Conservation (phyloP, 1,284 basidiomycete species). For the Cronartium ribicola region DNA sequence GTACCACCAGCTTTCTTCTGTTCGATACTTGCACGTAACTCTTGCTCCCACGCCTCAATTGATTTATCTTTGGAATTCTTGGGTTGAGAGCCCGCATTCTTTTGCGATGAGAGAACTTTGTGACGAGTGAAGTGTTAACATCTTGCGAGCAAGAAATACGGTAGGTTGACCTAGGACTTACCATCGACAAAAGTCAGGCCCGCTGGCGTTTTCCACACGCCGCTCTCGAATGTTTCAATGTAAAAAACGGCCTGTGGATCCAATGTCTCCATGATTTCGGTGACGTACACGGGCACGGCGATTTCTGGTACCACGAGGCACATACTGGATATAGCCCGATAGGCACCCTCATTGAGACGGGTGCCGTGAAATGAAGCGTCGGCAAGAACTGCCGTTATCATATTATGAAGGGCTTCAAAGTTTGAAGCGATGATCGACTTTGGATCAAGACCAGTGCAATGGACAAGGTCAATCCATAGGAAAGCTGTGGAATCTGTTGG, state of each 20-base stretch:
- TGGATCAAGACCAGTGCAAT: constrained; percentile 56
- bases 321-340: constrained; percentile 69
- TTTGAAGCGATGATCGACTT: constrained; percentile 58
- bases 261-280: constrained; percentile 64
- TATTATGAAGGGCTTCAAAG: constrained; percentile 69
- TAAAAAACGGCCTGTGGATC: constrained; percentile 60
- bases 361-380: neutral
- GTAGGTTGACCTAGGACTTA: neutral
- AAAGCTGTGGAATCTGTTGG: constrained; percentile 23
- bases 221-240: constrained; percentile 68
- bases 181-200: constrained; percentile 72
- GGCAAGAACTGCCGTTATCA: constrained; percentile 54
- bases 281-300: constrained; percentile 66
- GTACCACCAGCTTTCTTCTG: constrained; percentile 58
- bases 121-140: neutral
- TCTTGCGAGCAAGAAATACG: neutral
- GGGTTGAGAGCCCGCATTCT: constrained; percentile 1
- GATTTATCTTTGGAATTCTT: constrained; percentile 77
- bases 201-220: constrained; percentile 76
- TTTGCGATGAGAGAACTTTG: constrained; percentile 31
- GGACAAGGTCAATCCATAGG: constrained; percentile 38
- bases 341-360: constrained; percentile 58
- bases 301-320: constrained; percentile 69
- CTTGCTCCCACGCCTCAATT: constrained; percentile 86
- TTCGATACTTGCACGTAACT: constrained; percentile 76